These are phyloP conservation scores for Sporothrix globosa DNA, from an alignment of 2,329 filamentous ascomycete species.

Conservation along the genomic window DNA sequence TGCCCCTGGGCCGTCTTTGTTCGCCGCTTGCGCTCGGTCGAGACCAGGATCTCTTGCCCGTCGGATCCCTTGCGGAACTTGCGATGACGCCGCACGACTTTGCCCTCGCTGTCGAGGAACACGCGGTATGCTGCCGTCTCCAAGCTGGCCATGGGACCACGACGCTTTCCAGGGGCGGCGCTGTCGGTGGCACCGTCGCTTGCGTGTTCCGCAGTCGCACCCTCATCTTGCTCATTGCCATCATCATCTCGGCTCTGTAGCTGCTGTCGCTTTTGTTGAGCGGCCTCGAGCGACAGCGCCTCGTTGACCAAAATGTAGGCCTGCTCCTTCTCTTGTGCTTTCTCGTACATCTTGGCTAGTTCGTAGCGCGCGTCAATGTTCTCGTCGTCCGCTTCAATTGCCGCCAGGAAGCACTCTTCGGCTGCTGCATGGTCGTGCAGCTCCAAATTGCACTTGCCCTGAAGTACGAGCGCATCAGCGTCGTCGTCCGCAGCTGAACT, in stretches of 20 bases:
- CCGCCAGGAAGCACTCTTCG: constrained; percentile 74
- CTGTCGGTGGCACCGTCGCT: constrained; percentile 9
- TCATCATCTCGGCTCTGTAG: constrained; percentile 9
- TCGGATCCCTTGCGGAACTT: constrained; percentile 33
- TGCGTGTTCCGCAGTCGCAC: constrained; percentile 28
- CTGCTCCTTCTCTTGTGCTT: constrained; percentile 70
- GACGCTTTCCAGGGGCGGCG: constrained; percentile 37
- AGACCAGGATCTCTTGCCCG: constrained; percentile 13
- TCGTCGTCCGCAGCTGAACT: constrained; percentile 47
- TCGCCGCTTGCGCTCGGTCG: constrained; percentile 40
- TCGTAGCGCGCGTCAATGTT: constrained; percentile 77
- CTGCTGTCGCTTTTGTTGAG: constrained; percentile 44
- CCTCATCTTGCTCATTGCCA: constrained; percentile 14
- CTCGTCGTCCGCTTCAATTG: constrained; percentile 71
- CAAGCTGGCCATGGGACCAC: constrained; percentile 33
- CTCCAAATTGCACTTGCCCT: constrained; percentile 71
- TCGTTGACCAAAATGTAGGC: constrained; percentile 78
- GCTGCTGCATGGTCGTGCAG: constrained; percentile 68
- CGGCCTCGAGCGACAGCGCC: constrained; percentile 66
- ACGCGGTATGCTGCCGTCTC: constrained; percentile 37
- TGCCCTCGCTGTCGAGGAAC: constrained; percentile 36
- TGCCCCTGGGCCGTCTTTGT: not conserved
- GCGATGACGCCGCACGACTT: constrained; percentile 35
- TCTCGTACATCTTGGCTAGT: constrained; percentile 83
- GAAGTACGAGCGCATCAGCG: constrained; percentile 55